phyloP scores from a whole-genome alignment of 2,329 filamentous ascomycete genomes.

The Fusarium kyushuense region DNA sequence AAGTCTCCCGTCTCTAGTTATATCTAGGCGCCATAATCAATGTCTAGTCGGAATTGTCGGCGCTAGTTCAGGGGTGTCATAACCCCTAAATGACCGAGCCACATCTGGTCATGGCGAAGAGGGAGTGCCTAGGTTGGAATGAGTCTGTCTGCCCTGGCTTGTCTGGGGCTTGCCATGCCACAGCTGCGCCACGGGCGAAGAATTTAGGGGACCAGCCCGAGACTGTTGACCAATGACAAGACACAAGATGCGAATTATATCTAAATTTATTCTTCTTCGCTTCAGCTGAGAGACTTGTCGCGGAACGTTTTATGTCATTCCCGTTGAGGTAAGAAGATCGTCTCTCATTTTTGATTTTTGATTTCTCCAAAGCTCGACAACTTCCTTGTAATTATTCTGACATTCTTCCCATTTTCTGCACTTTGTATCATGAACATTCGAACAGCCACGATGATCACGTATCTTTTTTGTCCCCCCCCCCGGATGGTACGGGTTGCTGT shows the following conservation, averaged over 20 bases:
- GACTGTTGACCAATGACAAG: slow-evolving; percentile 24
- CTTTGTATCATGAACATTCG: background rate
- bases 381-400: background rate
- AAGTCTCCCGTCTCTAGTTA: background rate
- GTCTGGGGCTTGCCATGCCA: slow-evolving; percentile 14
- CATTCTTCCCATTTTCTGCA: background rate
- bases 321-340: background rate
- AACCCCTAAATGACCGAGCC: background rate
- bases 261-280: slow-evolving; percentile 10
- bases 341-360: background rate
- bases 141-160: background rate
- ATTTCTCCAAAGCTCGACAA: background rate
- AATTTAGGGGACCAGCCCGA: slow-evolving; percentile 16
- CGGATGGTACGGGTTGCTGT: slow-evolving; percentile 19
- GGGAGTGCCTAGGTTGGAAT: background rate
- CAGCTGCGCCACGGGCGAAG: slow-evolving; percentile 38
- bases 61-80: slow-evolving; percentile 22
- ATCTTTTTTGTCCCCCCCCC: slow-evolving; percentile 9
- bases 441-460: slow-evolving; percentile 21
- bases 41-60: background rate
- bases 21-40: background rate
- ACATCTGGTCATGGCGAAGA: background rate
- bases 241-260: slow-evolving; percentile 1
- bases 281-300: slow-evolving; percentile 30
- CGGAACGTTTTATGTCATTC: slow-evolving; percentile 1